phyloP scores from a whole-genome alignment of 345 rosid genomes.

The Gossypium rotundifolium region DNA sequence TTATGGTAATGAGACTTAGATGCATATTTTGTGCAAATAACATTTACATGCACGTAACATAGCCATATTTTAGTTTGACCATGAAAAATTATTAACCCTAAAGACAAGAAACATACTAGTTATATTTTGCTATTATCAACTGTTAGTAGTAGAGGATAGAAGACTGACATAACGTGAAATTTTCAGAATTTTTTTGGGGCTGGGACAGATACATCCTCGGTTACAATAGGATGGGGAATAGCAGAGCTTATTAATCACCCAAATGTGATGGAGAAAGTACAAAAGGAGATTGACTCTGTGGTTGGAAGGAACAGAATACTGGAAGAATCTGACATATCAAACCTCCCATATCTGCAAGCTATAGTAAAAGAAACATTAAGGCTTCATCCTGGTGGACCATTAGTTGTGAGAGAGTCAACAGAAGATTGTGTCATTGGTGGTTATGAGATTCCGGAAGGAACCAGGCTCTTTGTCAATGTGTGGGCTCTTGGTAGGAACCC shows the following conservation, averaged over 20 bases:
- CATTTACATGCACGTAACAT: background rate
- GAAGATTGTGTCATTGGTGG: slow-evolving; percentile 39
- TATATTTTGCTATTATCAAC: background rate
- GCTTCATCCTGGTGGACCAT: slow-evolving; percentile 64
- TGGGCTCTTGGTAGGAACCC: slow-evolving; percentile 54
- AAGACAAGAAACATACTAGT: background rate
- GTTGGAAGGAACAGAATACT: slow-evolving; percentile 50
- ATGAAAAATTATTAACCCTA: background rate
- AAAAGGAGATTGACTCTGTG: slow-evolving; percentile 44
- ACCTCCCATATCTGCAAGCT: slow-evolving; percentile 58
- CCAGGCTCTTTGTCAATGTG: slow-evolving; percentile 48
- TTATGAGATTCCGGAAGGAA: slow-evolving; percentile 41
- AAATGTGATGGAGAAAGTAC: slow-evolving; percentile 45
- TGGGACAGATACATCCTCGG: slow-evolving; percentile 49
- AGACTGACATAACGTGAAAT: background rate
- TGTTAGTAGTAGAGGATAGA: background rate
- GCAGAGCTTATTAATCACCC: slow-evolving; percentile 72
- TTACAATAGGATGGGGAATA: slow-evolving; percentile 61
- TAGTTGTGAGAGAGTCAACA: slow-evolving; percentile 40
- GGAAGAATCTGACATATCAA: slow-evolving; percentile 48
- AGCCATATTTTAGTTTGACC: background rate
- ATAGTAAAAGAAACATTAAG: slow-evolving; percentile 57
- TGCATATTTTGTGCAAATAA: background rate
- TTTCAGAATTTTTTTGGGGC: slow-evolving; percentile 46
- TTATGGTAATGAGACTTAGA: slow-evolving; percentile 43